A percentile compares a stretch with the other conserved stretches of the same genome.
Evolutionary conservation across 1,139 yeast species (phyloP).

Genomic region (Saccharomyces hybrid): DNA sequence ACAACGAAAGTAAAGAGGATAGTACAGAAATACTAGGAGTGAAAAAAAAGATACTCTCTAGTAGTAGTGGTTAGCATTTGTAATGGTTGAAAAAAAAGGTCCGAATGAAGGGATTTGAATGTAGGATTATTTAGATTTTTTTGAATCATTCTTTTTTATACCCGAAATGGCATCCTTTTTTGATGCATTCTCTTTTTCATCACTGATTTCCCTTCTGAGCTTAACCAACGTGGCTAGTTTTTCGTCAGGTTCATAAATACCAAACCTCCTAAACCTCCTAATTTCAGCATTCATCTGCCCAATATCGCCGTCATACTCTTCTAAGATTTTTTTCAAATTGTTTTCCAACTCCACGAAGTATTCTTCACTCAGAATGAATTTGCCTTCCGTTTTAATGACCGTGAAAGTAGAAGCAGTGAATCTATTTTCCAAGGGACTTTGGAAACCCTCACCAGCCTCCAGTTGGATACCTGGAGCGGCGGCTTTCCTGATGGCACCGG

Average conservation of each 20-base stretch:
- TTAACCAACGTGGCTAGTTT: constrained; percentile 34
- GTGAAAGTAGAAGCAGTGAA: constrained; percentile 29
- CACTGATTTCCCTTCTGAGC: constrained; percentile 27
- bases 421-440: constrained; percentile 44
- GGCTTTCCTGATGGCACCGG: constrained; percentile 59
- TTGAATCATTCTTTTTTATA: not conserved
- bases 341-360: constrained; percentile 46
- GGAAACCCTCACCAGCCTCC: constrained; percentile 75
- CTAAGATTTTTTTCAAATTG: constrained; percentile 36
- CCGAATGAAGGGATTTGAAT: not conserved
- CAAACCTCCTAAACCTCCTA: constrained; percentile 49
- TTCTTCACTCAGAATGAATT: constrained; percentile 46
- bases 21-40: not conserved
- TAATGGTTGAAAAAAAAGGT: not conserved
- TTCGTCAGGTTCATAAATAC: constrained; percentile 46
- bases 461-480: constrained; percentile 56
- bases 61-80: not conserved
- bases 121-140: not conserved
- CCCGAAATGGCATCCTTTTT: constrained; percentile 4
- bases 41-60: not conserved
- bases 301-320: constrained; percentile 25
- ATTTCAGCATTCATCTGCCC: constrained; percentile 32
- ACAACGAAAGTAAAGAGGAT: not conserved
- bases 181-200: constrained; percentile 4
- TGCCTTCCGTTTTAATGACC: constrained; percentile 31